Base-by-base conservation (phyloP, 2,329 filamentous ascomycete genomes). In the Cladorrhinum sp. region DNA sequence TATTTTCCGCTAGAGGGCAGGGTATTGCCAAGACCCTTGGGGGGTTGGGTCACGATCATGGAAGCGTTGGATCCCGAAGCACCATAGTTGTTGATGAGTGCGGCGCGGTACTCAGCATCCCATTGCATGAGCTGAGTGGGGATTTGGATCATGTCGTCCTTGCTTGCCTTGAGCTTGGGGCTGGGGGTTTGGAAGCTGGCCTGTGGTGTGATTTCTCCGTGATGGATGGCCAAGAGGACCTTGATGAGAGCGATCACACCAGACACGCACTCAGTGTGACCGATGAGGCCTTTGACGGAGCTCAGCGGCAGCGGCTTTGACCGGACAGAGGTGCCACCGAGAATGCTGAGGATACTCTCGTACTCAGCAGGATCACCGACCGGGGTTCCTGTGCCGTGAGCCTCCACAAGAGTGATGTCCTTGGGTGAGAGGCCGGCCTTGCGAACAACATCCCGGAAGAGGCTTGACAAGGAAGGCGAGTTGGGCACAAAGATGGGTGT, bases 291-390 rank as follows among this genome's bases (percentile, higher is more conserved):
- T 58, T 73, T 74, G 49, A 73, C 59, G 8, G 64, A 66, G 6
- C 63, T 64, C 6, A 68, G 66, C 16, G 30, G 12, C 48, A 62
- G 50, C 3, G 12, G 20, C 4, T 55, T 10, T 2, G 24, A 1
- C 0, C 50, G 20, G 14, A 4, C 14, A 14, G 3, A 21, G n/a
- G 33, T 2, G 1, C 39, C 39, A 8, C 20, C 39, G 7, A 58
- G 51, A 9, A 33, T 30, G 5, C 10, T 6, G 2, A 49, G 55
- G 18, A 60, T 14, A 56, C 61, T 60, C n/a, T 67, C 65, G 26
- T 75, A 73, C 61, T 80, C 78, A 20, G 72, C 67, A 0, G 75
- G 73, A 57, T 80, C 78, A 6, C 78, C 79, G 1, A 72, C 71
- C 9, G 65, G 64, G 2, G 79, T 80, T 2, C 77, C 77, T 0